A percentile compares a stretch with the other conserved stretches of the same genome.
These are phyloP conservation scores for Cocos nucifera DNA, from an alignment of 176 grass and related monocot species.

Conservation along the genomic window DNA sequence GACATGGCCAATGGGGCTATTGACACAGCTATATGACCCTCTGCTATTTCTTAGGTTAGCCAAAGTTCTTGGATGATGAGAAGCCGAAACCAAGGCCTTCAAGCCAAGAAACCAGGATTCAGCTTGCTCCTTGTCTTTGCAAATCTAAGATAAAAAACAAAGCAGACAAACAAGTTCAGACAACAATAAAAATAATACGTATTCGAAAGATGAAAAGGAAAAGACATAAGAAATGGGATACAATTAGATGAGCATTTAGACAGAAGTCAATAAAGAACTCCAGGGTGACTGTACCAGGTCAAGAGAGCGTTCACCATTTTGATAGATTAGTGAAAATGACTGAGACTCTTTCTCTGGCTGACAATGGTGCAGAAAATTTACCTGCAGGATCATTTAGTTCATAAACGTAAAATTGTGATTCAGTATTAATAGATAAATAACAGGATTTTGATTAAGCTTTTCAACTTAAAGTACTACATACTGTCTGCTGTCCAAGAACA, in stretches of 20 bases:
- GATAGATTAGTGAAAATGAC: conserved; percentile 77
- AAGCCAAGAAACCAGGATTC: conserved; percentile 74
- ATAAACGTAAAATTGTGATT: no score
- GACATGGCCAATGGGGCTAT: conserved; percentile 73
- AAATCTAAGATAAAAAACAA: conserved; percentile 47
- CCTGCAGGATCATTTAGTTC: conserved; percentile 33
- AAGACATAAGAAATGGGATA: no score
- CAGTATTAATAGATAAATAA: no score
- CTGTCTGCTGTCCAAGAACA: conserved; percentile 80
- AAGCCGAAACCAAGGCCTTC: conserved; percentile 42
- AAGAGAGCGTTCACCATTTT: conserved; percentile 76
- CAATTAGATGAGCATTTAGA: conserved; percentile 4
- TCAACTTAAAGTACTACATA: conserved; percentile 21
- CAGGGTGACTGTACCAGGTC: conserved; percentile 53
- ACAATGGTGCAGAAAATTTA: conserved; percentile 68
- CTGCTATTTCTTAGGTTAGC: conserved; percentile 48
- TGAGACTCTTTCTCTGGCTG: conserved; percentile 75
- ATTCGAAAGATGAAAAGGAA: no score
- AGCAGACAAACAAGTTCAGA: conserved; percentile 10
- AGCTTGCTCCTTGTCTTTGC: conserved; percentile 82
- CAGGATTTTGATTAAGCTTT: no score
- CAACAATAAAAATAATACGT: background rate
- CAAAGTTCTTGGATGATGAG: conserved; percentile 46
- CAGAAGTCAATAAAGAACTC: background rate
- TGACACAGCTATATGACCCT: conserved; percentile 51